Evolutionary conservation across 768 basidiomycete species (phyloP).

Genomic region (Boletus reticulatus): DNA sequence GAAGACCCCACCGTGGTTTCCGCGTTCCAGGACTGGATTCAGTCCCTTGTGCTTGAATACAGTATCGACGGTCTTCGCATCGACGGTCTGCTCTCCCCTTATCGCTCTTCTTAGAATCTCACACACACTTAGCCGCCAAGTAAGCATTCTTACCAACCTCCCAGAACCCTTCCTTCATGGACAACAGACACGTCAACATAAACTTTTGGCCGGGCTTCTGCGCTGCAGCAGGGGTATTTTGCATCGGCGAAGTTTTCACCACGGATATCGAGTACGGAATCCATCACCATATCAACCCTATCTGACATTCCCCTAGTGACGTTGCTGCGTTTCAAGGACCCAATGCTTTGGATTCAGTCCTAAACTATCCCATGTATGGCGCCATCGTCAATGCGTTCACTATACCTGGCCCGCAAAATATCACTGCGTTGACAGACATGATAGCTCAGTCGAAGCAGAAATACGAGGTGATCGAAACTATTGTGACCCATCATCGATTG

Average conservation of each 20-base stretch:
- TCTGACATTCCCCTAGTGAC: conserved; percentile 37
- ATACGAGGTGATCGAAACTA: conserved; percentile 39
- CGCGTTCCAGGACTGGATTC: conserved; percentile 68
- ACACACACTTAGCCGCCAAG: conserved; percentile 31
- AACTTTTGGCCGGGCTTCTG: conserved; percentile 79
- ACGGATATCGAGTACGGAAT: conserved; percentile 45
- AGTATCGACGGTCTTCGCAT: conserved; percentile 85
- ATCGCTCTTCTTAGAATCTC: neutral
- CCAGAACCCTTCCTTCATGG: neutral
- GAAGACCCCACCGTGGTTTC: conserved; percentile 59
- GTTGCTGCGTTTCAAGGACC: conserved; percentile 62
- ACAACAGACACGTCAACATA: conserved; percentile 59
- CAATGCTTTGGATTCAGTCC: conserved; percentile 60
- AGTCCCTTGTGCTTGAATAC: conserved; percentile 64
- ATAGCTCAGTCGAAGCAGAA: conserved; percentile 52
- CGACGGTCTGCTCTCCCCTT: conserved; percentile 46
- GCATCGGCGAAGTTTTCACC: conserved; percentile 78
- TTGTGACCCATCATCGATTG: neutral
- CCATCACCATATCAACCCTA: neutral
- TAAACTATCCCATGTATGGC: conserved; percentile 70
- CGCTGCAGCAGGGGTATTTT: conserved; percentile 75
- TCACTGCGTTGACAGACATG: conserved; percentile 50
- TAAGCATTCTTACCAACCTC: conserved; percentile 8
- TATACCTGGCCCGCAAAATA: conserved; percentile 69
- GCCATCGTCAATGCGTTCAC: conserved; percentile 62